Percentiles rank a stretch among this genome's conserved stretches.
Conservation (phyloP, 331 rosid genomes). For the Malus hybrid region DNA sequence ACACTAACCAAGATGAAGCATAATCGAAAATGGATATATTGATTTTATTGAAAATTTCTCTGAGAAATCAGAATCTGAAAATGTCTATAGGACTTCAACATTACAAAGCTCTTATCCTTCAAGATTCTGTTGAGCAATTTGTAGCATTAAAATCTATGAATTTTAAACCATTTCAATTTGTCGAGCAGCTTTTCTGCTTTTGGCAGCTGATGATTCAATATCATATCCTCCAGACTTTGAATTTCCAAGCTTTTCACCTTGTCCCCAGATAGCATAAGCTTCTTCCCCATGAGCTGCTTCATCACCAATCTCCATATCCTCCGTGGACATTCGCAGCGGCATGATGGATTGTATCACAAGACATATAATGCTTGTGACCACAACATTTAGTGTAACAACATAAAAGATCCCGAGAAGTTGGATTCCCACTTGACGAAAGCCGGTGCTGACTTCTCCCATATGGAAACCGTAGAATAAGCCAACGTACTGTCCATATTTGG, state of each 20-base stretch:
- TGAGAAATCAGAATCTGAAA: not conserved
- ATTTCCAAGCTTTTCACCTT: conserved; percentile 18
- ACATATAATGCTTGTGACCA: conserved; percentile 19
- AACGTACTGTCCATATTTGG: not conserved
- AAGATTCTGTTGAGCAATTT: not conserved
- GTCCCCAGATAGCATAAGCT: conserved; percentile 30
- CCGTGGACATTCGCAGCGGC: conserved; percentile 26
- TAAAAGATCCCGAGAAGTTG: conserved; percentile 16
- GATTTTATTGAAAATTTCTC: not conserved
- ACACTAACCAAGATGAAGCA: too few relatives aligned
- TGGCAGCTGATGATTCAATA: not conserved
- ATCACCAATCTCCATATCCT: conserved; percentile 28
- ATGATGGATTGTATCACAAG: conserved; percentile 3
- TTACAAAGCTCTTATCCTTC: not conserved
- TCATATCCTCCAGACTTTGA: conserved; percentile 4
- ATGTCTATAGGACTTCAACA: not conserved
- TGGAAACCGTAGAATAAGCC: conserved; percentile 21
- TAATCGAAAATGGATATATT: too few relatives aligned
- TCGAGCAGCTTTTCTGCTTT: not conserved
- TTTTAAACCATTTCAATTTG: conserved; percentile 21
- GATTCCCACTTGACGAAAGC: conserved; percentile 14
- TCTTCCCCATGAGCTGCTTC: conserved; percentile 32
- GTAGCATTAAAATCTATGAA: too few relatives aligned
- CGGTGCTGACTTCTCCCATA: not conserved
- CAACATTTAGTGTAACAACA: conserved; percentile 1